A percentile compares a stretch with the other conserved stretches of the same genome.
These are phyloP conservation scores for Triangularia verruculosa DNA, from an alignment of 2,329 filamentous ascomycete genomes.

Conservation along the genomic window DNA sequence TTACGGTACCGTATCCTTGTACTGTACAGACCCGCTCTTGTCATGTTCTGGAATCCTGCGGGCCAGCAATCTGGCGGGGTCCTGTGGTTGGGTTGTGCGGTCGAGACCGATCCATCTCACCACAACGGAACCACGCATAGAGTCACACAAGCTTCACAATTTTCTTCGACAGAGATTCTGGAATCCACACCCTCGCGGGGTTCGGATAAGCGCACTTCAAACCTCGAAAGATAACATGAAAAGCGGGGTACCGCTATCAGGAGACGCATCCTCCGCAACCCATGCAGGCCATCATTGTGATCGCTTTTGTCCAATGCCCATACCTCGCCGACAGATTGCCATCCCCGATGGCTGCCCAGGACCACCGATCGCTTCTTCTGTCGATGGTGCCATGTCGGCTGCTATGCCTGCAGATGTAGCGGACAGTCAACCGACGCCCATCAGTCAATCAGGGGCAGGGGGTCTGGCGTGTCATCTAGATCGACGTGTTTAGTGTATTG, in stretches of 20 bases:
- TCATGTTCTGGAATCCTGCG: not conserved
- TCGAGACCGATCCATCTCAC: conserved; percentile 19
- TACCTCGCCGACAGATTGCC: not conserved
- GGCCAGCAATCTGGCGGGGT: not conserved
- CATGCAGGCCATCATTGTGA: not conserved
- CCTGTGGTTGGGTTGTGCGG: not conserved
- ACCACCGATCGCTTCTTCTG: not conserved
- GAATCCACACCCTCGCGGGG: not conserved
- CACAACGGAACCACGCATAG: conserved; percentile 1
- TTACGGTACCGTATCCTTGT: not conserved
- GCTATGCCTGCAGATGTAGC: not conserved
- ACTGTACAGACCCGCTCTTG: not conserved
- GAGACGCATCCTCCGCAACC: not conserved
- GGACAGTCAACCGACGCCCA: not conserved
- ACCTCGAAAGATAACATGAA: not conserved
- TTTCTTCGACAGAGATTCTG: not conserved
- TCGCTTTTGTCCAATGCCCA: not conserved
- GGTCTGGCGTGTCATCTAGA: not conserved
- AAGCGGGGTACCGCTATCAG: not conserved
- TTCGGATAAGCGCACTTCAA: no score
- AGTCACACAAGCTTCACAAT: not conserved
- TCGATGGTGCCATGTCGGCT: not conserved
- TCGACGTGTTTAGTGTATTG: not conserved
- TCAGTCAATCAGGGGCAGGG: not conserved
- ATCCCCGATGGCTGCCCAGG: not conserved